Percentiles rank a stretch among this genome's conserved stretches.
phyloP scores from a whole-genome alignment of 306 rosid species.

The Ormosia emarginata region DNA sequence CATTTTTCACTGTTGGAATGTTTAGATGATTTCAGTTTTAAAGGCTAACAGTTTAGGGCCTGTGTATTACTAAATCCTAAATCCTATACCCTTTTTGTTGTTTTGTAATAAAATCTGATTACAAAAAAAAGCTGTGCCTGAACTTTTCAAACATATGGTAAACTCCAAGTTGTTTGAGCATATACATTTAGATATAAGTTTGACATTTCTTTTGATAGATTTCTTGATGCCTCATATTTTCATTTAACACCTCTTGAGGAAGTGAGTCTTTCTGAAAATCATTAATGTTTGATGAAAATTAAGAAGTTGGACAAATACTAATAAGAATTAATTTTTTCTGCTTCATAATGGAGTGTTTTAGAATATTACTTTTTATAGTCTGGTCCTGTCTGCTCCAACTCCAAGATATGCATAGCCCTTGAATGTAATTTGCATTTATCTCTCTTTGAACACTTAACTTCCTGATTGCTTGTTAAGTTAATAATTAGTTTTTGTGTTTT shows the following conservation, averaged over 20 bases:
- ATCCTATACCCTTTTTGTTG: not conserved
- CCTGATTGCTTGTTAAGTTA: slow-evolving; percentile 9
- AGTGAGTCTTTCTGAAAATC: slow-evolving; percentile 5
- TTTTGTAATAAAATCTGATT: not conserved
- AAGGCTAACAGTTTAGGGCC: not conserved
- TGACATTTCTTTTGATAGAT: slow-evolving; percentile 2
- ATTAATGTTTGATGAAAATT: not conserved
- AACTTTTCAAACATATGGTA: not conserved
- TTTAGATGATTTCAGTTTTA: too few species aligned
- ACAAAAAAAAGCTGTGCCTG: not conserved
- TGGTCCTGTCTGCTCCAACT: not conserved
- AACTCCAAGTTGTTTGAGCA: not conserved
- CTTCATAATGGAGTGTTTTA: not conserved
- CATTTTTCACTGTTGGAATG: too few species aligned
- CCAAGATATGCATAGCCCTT: not conserved
- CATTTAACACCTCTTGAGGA: slow-evolving; percentile 3
- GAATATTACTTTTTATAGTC: not conserved
- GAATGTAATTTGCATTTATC: not conserved
- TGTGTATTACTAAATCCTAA: not conserved
- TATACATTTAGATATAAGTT: not conserved
- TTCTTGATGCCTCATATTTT: not conserved
- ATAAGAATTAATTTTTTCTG: slow-evolving; percentile 4
- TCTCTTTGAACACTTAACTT: slow-evolving; percentile 10
- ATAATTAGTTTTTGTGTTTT: slow-evolving; percentile 20
- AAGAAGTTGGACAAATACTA: not conserved